phyloP scores from a whole-genome alignment of 441 rosid species.

The Croton setiger region DNA sequence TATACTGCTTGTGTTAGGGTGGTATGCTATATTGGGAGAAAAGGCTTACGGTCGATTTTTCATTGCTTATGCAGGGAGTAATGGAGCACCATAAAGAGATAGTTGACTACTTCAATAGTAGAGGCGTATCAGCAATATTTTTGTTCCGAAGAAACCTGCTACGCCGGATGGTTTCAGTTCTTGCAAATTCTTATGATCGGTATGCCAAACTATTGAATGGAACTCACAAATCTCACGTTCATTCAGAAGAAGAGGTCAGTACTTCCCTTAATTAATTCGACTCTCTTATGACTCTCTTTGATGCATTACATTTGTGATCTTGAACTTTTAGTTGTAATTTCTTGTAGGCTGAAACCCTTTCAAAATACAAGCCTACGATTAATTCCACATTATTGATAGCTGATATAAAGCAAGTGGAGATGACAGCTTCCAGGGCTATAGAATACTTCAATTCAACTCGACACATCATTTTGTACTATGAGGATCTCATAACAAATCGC shows the following conservation, averaged over 20 bases:
- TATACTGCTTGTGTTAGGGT: not conserved
- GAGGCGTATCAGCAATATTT: conserved; percentile 70
- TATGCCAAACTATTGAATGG: conserved; percentile 89
- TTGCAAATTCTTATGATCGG: conserved; percentile 85
- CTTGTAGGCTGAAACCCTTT: conserved; percentile 65
- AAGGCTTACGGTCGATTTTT: not conserved
- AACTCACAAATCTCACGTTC: conserved; percentile 96
- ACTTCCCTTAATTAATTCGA: no score
- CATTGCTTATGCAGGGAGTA: conserved; percentile 53
- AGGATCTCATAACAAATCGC: conserved; percentile 63
- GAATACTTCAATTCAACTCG: conserved; percentile 67
- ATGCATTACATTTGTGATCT: conserved; percentile 8
- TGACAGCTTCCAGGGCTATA: conserved; percentile 48
- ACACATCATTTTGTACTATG: conserved; percentile 74
- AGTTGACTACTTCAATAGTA: conserved; percentile 69
- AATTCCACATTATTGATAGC: conserved; percentile 59
- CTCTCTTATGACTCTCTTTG: no score
- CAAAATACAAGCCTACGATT: conserved; percentile 67
- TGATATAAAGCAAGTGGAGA: conserved; percentile 57
- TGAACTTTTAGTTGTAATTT: conserved; percentile 22
- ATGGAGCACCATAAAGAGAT: conserved; percentile 61
- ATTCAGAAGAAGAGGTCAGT: conserved; percentile 74
- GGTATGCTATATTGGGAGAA: not conserved
- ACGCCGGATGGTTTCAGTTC: conserved; percentile 79
- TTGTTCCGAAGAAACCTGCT: conserved; percentile 75